phyloP scores from a whole-genome alignment of 768 basidiomycete genomes.

The Lactifluus volemus region DNA sequence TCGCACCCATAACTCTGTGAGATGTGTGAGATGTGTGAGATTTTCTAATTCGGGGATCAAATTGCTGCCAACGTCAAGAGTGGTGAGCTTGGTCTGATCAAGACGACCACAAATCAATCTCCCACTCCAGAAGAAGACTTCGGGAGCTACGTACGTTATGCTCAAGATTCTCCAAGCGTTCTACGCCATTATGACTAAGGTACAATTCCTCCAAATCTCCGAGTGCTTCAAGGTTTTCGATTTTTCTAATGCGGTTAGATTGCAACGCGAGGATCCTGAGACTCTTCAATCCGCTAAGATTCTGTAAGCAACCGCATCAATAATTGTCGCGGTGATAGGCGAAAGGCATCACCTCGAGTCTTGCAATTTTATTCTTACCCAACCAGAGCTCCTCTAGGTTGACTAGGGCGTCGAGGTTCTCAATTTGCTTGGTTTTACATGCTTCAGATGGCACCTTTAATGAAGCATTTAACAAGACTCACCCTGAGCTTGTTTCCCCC shows the following conservation, averaged over 20 bases:
- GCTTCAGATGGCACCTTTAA: not conserved
- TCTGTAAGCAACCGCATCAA: constrained; percentile 34
- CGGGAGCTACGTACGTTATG: constrained; percentile 50
- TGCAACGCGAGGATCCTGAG: constrained; percentile 85
- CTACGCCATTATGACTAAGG: constrained; percentile 88
- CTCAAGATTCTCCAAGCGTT: constrained; percentile 75
- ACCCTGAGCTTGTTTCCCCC: constrained; percentile 92
- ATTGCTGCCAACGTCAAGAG: constrained; percentile 84
- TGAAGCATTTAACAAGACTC: constrained; percentile 25
- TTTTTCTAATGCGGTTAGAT: constrained; percentile 85
- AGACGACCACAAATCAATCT: not conserved
- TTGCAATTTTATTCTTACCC: constrained; percentile 94
- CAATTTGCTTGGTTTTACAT: constrained; percentile 55
- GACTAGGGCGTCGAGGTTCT: constrained; percentile 69
- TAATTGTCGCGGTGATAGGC: not conserved
- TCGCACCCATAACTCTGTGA: constrained; percentile 95
- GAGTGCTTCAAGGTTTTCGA: constrained; percentile 73
- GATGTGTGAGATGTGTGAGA: constrained; percentile 57
- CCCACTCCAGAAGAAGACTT: not conserved
- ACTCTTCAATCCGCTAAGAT: constrained; percentile 56
- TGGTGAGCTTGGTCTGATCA: constrained; percentile 55
- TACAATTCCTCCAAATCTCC: constrained; percentile 81
- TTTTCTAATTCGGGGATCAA: constrained; percentile 74
- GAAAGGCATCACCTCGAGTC: constrained; percentile 56
- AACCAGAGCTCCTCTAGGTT: constrained; percentile 92